phyloP scores from a whole-genome alignment of 73 alveolate genomes.

The Tetrahymena thermophila region DNA sequence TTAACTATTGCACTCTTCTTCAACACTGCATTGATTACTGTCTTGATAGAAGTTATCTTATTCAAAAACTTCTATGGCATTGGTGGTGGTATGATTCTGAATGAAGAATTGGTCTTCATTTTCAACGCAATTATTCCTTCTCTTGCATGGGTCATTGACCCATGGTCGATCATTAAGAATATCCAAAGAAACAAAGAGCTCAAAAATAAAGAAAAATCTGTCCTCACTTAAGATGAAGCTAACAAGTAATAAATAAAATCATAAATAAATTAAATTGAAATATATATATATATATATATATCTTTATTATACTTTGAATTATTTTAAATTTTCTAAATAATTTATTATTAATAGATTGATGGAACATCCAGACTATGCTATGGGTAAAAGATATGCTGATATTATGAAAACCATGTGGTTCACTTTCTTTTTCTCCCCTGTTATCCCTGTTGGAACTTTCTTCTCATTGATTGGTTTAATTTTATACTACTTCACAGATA shows the following conservation, averaged over 20 bases:
- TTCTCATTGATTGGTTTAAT: conserved; percentile 29
- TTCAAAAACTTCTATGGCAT: conserved; percentile 28
- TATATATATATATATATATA: too few relatives aligned
- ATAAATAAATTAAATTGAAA: too few relatives aligned
- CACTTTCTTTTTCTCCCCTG: conserved; percentile 32
- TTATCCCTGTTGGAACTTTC: conserved; percentile 33
- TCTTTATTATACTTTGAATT: too few relatives aligned
- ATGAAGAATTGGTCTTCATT: conserved; percentile 24
- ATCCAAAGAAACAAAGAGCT: conserved; percentile 1
- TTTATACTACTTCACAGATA: conserved; percentile 25
- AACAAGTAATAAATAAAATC: conserved; percentile 1
- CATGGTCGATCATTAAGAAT: conserved; percentile 26
- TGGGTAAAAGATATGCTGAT: conserved; percentile 44
- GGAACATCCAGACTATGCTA: conserved; percentile 42
- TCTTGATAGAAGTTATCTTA: conserved; percentile 13
- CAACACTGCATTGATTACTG: conserved; percentile 31
- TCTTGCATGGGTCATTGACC: conserved; percentile 28
- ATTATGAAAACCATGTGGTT: conserved; percentile 49
- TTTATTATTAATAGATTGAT: conserved; percentile 2
- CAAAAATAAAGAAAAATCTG: not conserved
- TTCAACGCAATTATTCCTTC: conserved; percentile 27
- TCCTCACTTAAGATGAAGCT: conserved; percentile 33
- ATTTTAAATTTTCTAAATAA: too few relatives aligned
- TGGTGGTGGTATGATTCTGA: conserved; percentile 30
- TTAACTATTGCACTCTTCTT: conserved; percentile 27